These are phyloP conservation scores for Bipolaris gigantea DNA, from an alignment of 2,329 filamentous ascomycete species.

Conservation along the genomic window DNA sequence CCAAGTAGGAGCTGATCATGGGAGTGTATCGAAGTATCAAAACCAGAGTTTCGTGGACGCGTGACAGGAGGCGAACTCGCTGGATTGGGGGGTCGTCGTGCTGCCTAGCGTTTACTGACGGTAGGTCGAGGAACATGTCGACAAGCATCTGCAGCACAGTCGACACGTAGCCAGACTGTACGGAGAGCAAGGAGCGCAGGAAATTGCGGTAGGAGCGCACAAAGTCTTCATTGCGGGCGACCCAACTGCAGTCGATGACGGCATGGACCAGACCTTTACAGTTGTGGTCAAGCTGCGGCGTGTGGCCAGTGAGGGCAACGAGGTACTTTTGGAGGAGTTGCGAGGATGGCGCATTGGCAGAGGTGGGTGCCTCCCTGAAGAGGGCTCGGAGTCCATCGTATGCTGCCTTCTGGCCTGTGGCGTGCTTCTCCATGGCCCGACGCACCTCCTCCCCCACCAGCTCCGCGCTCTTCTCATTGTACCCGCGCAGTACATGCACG, in stretches of 20 bases:
- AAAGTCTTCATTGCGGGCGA: constrained; percentile 63
- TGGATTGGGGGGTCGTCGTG: constrained; percentile 61
- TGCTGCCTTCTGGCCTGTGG: constrained; percentile 56
- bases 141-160: constrained; percentile 79
- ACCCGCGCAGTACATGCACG: constrained; percentile 48
- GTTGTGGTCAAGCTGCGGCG: constrained; percentile 57
- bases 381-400: constrained; percentile 61
- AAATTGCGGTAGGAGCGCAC: constrained; percentile 60
- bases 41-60: constrained; percentile 74
- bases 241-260: constrained; percentile 62
- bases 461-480: constrained; percentile 57
- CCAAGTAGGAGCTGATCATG: constrained; percentile 71
- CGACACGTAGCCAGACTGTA: constrained; percentile 76
- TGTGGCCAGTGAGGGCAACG: constrained; percentile 59
- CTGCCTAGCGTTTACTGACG: constrained; percentile 56
- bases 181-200: constrained; percentile 69
- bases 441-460: constrained; percentile 65
- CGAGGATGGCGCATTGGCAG: constrained; percentile 55
- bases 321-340: constrained; percentile 60
- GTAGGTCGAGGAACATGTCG: constrained; percentile 69
- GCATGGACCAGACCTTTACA: constrained; percentile 62
- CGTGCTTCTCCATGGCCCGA: constrained; percentile 58
- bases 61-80: constrained; percentile 66
- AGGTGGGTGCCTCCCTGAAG: constrained; percentile 53
- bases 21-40: constrained; percentile 81